Evolutionary conservation across 139 green algal species (phyloP).

Genomic region (Pseudopediastrum boryanum): DNA sequence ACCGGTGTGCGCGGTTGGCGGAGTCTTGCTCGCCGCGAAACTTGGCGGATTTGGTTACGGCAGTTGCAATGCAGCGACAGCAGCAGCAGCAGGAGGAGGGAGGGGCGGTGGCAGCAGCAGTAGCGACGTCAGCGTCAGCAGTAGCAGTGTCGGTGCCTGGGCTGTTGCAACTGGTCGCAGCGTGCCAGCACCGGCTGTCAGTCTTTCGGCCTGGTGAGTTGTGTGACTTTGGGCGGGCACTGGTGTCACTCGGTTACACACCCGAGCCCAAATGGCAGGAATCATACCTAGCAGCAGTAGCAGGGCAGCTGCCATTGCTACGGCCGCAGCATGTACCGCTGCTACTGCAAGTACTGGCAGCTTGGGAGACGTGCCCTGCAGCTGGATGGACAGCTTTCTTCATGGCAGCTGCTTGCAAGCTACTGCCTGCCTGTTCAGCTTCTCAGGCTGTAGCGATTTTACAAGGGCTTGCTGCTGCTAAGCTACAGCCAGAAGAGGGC

Average conservation of each 20-base stretch:
- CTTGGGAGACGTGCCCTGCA: background rate
- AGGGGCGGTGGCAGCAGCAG: background rate
- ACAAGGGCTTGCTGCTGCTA: constrained; percentile 8
- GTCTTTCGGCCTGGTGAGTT: constrained; percentile 11
- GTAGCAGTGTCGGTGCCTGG: background rate
- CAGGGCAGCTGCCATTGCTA: constrained; percentile 22
- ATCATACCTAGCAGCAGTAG: constrained; percentile 20
- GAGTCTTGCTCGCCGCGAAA: background rate
- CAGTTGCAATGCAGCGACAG: background rate
- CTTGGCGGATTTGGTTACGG: background rate
- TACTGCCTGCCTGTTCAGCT: background rate
- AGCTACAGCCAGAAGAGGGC: constrained; percentile 15
- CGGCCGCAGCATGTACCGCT: background rate
- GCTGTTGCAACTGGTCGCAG: constrained; percentile 6
- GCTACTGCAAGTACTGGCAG: constrained; percentile 9
- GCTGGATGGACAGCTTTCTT: constrained; percentile 27
- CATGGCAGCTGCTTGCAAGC: constrained; percentile 13
- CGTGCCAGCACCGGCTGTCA: constrained; percentile 6
- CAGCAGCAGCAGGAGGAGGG: constrained; percentile 11
- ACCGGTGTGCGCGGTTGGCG: background rate
- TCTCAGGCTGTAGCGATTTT: constrained; percentile 11
- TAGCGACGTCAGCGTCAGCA: constrained; percentile 7
- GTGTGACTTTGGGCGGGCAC: constrained; percentile 22
- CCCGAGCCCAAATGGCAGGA: constrained; percentile 21
- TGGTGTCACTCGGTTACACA: constrained; percentile 10